Evolutionary conservation across 306 rosid genomes (phyloP), one percentile per base, ranked within the genome.

Genomic region (Morella rubra): DNA sequence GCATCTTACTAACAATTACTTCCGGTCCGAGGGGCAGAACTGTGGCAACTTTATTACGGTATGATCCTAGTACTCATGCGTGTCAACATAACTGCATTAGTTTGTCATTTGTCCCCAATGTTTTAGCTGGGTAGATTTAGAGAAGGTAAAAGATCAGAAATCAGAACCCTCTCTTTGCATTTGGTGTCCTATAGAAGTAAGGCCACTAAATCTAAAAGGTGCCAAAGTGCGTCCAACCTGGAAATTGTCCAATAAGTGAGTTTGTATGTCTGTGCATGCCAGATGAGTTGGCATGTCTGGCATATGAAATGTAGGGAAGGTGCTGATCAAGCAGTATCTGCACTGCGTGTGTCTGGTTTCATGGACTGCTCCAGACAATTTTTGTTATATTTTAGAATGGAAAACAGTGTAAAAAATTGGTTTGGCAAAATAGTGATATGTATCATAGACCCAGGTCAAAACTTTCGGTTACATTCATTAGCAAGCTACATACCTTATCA

Each of bases 41-140:
- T 91, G 96, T 60, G 97, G 98, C 80, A 93, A 93, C 82, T 93
- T 93, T 79, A 79, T 93, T 77, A 93, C 98, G 87, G 98, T 93
- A 91, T 44, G 69, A 24, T 71, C 77, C 73, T 62, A 27, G 32
- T 27, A 73, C 8, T 56, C 51, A 44, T 74, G 71, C 7, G 40
- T 42, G 49, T 42, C 41, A n/a, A 41, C 32, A 27, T 27, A 1
- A 27, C 1, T 27, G 32, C 32, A 27, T 27, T 27, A 27, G 32
- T 27, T 27, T 27, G 32, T 27, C 32, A 27, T 27, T 1, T 27
- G 32, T 27, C 32, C 32, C 32, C 32, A 27, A 0, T 27, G 32
- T 27, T 27, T 65, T 24, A 42, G 27, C 41, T n/a, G 7, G 46
- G 10, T 37, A 62, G 14, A 15, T 15, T 62, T 62, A 40, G 20